A percentile compares a stretch with the other conserved stretches of the same genome.
phyloP scores from a whole-genome alignment of 2,329 filamentous ascomycete genomes.

The Penicillium sp. region DNA sequence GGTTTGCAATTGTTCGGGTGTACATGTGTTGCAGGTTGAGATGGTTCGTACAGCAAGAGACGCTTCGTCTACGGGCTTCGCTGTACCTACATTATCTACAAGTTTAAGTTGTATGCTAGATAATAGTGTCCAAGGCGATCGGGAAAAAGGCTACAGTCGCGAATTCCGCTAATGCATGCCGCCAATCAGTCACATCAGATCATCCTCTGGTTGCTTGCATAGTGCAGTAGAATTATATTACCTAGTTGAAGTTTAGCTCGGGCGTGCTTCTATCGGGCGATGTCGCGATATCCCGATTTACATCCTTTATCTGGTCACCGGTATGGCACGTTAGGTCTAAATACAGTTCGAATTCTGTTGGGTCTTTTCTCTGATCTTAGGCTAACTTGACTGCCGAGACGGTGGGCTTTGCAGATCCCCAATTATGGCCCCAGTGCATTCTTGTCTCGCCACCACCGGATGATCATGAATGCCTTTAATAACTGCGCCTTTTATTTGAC shows the following conservation, averaged over 20 bases:
- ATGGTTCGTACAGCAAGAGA: not conserved
- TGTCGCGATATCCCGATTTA: constrained; percentile 10
- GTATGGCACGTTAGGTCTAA: constrained; percentile 1
- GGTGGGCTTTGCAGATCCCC: not conserved
- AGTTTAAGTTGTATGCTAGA: too few relatives aligned
- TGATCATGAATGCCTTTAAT: not conserved
- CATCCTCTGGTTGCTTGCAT: constrained; percentile 7
- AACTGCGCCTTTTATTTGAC: not conserved
- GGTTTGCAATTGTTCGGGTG: constrained; percentile 1
- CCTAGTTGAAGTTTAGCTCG: not conserved
- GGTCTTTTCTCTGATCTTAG: not conserved
- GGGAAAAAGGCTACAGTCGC: constrained; percentile 4
- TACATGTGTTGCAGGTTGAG: not conserved
- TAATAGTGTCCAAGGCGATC: not conserved
- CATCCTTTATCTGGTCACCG: constrained; percentile 5
- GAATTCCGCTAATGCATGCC: constrained; percentile 22
- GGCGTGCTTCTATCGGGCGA: constrained; percentile 11
- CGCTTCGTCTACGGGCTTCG: not conserved
- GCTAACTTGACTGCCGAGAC: not conserved
- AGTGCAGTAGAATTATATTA: constrained; percentile 1
- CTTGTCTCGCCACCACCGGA: not conserved
- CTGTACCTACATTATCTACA: too few relatives aligned
- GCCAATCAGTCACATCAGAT: constrained; percentile 24
- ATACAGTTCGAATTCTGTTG: not conserved
- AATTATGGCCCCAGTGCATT: not conserved